Conservation (phyloP, 495 filamentous ascomycete species). For the Neurospora sp. region DNA sequence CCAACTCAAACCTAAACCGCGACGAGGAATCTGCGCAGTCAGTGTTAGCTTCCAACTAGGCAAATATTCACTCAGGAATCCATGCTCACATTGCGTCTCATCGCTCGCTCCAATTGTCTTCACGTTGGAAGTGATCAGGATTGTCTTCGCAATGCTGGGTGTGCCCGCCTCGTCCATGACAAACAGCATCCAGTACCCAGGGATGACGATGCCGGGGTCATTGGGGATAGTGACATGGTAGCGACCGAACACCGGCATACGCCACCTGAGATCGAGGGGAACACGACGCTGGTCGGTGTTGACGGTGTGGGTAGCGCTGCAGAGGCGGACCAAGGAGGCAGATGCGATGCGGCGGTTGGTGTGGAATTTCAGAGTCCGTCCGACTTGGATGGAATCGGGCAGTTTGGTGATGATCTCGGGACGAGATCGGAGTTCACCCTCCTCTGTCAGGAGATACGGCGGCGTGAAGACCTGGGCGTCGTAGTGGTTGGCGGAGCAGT, state of each 20-base stretch:
- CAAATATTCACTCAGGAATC: not conserved
- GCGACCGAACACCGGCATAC: not conserved
- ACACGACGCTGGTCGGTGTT: constrained; percentile 1
- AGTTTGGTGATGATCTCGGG: not conserved
- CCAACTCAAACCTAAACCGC: not conserved
- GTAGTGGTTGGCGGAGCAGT: constrained; percentile 45
- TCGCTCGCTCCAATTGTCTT: not conserved
- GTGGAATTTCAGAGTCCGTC: not conserved
- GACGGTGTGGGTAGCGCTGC: not conserved
- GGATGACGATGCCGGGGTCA: constrained; percentile 42
- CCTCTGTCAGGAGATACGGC: constrained; percentile 38
- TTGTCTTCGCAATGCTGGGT: constrained; percentile 33
- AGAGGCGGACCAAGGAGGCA: not conserved
- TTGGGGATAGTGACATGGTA: constrained; percentile 19
- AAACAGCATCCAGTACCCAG: constrained; percentile 52
- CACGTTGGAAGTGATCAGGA: constrained; percentile 3
- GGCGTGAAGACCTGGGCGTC: constrained; percentile 50
- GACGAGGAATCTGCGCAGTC: not conserved
- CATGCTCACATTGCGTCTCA: not conserved
- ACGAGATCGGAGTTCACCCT: not conserved
- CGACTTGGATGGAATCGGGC: not conserved
- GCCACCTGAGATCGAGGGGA: not conserved
- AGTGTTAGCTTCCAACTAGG: not conserved
- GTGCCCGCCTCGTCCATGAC: constrained; percentile 33
- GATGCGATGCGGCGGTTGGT: not conserved